Evolutionary conservation across 441 rosid species (phyloP).

Genomic region (Adansonia grandidieri): DNA sequence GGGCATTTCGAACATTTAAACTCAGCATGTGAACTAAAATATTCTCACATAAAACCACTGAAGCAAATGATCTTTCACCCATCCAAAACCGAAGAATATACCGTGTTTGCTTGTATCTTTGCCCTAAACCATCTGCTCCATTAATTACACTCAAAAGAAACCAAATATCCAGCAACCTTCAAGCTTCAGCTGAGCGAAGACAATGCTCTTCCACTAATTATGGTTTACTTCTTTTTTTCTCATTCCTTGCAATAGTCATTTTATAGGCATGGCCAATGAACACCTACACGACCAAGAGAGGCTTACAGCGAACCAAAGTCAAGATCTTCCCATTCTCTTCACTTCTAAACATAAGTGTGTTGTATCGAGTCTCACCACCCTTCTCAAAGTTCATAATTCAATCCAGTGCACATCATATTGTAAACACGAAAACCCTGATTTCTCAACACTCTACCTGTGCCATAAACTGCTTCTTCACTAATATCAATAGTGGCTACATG

Average conservation of each 20-base stretch:
- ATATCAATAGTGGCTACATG: background rate
- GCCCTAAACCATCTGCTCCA: background rate
- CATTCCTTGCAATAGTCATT: background rate
- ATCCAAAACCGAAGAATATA: background rate
- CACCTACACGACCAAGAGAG: background rate
- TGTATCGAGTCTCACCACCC: no score
- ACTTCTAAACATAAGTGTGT: background rate
- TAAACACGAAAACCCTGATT: no score
- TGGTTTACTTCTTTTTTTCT: background rate
- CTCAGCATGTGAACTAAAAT: background rate
- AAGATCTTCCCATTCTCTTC: background rate
- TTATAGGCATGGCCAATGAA: background rate
- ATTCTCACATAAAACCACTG: background rate
- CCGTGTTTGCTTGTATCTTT: background rate
- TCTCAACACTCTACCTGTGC: background rate
- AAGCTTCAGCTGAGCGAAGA: background rate
- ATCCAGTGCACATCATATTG: no score
- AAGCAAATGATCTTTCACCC: background rate
- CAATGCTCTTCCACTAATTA: background rate
- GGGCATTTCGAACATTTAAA: background rate
- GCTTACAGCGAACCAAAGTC: background rate
- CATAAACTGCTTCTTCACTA: background rate
- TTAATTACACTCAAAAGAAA: background rate
- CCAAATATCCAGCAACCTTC: background rate
- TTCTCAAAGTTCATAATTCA: no score